These are phyloP conservation scores for Alloascoidea hylecoeti DNA, from an alignment of 805 yeast genomes.

Conservation along the genomic window DNA sequence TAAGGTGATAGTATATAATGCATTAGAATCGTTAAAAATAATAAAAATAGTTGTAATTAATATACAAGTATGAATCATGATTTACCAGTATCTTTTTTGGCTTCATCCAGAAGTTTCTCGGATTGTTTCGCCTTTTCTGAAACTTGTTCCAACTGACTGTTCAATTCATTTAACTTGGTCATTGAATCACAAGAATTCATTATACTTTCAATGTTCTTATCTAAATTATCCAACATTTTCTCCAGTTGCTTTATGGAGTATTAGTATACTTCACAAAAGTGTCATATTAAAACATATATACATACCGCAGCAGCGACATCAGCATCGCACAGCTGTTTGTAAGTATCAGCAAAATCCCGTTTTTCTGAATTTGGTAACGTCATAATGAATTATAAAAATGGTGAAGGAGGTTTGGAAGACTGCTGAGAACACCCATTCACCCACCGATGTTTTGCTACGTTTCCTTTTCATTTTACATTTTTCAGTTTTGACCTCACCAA, in stretches of 20 bases:
- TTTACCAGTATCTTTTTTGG: too few relatives aligned
- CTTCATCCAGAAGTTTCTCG: too few relatives aligned
- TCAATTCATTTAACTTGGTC: too few relatives aligned
- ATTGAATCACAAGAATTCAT: too few relatives aligned
- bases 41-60: too few relatives aligned
- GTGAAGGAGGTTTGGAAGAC: slow-evolving; percentile 16
- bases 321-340: slow-evolving; percentile 49
- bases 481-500: slow-evolving; percentile 2
- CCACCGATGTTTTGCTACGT: too few relatives aligned
- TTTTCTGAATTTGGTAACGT: slow-evolving; percentile 7
- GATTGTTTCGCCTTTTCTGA: too few relatives aligned
- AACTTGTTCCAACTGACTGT: too few relatives aligned
- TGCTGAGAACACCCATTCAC: slow-evolving; percentile 12
- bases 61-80: too few relatives aligned
- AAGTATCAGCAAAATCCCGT: slow-evolving; percentile 36
- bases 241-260: background rate
- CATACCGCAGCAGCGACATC: slow-evolving; percentile 44
- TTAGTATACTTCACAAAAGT: background rate
- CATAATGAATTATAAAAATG: slow-evolving; percentile 7
- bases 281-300: slow-evolving; percentile 5
- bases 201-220: background rate
- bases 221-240: background rate
- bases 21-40: too few relatives aligned
- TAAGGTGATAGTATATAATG: too few relatives aligned
- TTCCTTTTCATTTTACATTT: background rate